Percentiles rank a stretch among this genome's conserved stretches.
phyloP scores from a whole-genome alignment of 2,329 filamentous ascomycete genomes.

The Aspergillus sp. region DNA sequence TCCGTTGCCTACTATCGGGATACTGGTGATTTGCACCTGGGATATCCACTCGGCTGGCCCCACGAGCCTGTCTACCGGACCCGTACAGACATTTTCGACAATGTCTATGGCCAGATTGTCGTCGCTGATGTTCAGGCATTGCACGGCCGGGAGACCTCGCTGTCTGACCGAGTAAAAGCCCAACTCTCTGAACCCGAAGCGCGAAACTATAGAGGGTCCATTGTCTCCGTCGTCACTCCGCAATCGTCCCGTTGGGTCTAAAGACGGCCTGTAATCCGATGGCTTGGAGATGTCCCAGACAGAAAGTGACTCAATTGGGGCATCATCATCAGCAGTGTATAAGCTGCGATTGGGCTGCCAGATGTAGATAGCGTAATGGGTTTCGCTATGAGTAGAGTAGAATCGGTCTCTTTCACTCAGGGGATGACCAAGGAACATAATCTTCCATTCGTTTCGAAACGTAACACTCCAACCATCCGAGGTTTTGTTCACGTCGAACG shows the following conservation, averaged over 20 bases:
- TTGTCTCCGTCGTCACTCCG: conserved; percentile 31
- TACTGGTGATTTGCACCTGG: conserved; percentile 50
- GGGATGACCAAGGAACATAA: conserved; percentile 57
- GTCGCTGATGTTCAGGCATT: conserved; percentile 51
- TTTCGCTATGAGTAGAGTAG: conserved; percentile 58
- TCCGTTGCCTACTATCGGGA: conserved; percentile 52
- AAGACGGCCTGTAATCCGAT: conserved; percentile 50
- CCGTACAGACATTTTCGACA: conserved; percentile 55
- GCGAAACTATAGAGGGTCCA: conserved; percentile 47
- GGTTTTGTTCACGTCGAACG: conserved; percentile 48
- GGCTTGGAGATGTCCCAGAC: conserved; percentile 59
- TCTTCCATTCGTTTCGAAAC: conserved; percentile 60
- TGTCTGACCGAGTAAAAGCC: conserved; percentile 55
- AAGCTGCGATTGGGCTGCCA: conserved; percentile 59
- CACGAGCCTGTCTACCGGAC: conserved; percentile 48
- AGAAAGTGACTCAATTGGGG: conserved; percentile 56
- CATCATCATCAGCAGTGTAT: conserved; percentile 53
- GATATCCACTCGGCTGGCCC: conserved; percentile 37
- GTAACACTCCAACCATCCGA: conserved; percentile 42
- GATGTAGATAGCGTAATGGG: conserved; percentile 61
- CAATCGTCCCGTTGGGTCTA: conserved; percentile 44
- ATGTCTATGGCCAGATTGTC: conserved; percentile 50
- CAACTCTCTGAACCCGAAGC: conserved; percentile 52
- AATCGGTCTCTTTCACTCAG: conserved; percentile 58
- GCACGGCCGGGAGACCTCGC: conserved; percentile 49